A percentile compares a stretch with the other conserved stretches of the same genome.
Evolutionary conservation across 306 rosid genomes (phyloP).

Genomic region (Fragaria nilgerrensis): DNA sequence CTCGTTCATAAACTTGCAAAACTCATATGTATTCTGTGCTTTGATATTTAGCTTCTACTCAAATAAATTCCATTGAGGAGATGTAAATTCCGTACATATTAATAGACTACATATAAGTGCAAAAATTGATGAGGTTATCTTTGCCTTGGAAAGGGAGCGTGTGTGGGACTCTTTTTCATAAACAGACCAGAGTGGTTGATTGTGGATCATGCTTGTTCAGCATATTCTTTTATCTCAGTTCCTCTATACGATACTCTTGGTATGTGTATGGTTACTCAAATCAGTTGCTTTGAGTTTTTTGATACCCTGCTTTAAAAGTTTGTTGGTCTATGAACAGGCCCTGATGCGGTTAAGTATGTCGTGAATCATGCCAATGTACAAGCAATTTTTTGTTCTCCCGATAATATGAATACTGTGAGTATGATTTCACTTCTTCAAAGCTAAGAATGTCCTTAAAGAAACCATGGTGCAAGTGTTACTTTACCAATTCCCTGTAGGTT

Average conservation of each 20-base stretch:
- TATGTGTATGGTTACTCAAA: constrained; percentile 33
- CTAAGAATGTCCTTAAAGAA: neutral
- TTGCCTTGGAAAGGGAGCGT: neutral
- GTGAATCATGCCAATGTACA: constrained; percentile 72
- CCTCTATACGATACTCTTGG: constrained; percentile 98
- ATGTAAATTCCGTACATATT: too few relatives aligned
- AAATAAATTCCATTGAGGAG: neutral
- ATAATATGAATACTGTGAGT: constrained; percentile 70
- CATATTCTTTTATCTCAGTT: constrained; percentile 87
- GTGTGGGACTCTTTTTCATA: constrained; percentile 21
- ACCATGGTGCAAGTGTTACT: neutral
- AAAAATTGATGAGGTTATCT: neutral
- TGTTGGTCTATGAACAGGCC: constrained; percentile 47
- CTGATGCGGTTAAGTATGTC: constrained; percentile 90
- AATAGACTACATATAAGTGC: neutral
- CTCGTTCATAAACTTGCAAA: neutral
- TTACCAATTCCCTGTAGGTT: neutral
- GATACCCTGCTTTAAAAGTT: constrained; percentile 3
- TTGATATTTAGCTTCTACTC: neutral
- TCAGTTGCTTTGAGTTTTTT: constrained; percentile 19
- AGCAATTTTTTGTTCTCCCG: constrained; percentile 77
- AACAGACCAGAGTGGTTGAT: constrained; percentile 97
- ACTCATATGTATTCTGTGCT: constrained; percentile 2
- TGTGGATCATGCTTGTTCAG: constrained; percentile 96
- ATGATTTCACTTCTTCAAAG: neutral